Percentiles rank a stretch among this genome's conserved stretches.
These are phyloP conservation scores for Harringtonia aguacate DNA, from an alignment of 2,329 filamentous ascomycete species.

Conservation along the genomic window DNA sequence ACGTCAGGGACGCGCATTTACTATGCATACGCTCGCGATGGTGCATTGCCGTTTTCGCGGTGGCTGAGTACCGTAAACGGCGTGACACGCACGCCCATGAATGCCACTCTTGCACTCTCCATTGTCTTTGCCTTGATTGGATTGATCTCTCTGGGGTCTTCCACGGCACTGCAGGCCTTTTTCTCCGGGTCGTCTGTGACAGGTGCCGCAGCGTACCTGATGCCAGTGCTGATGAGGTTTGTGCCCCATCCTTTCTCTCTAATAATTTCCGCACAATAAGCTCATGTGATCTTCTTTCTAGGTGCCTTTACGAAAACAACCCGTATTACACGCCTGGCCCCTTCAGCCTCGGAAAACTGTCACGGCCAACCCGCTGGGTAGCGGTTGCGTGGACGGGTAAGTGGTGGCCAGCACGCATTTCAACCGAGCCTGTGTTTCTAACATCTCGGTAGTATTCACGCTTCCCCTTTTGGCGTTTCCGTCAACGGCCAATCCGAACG, in stretches of 20 bases:
- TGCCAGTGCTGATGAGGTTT: conserved; percentile 4
- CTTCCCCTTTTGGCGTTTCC: conserved; percentile 5
- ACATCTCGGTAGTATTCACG: background rate
- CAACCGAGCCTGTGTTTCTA: no score
- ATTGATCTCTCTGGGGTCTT: conserved; percentile 1
- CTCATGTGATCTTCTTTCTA: background rate
- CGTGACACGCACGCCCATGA: conserved; percentile 1
- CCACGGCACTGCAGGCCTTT: conserved; percentile 3
- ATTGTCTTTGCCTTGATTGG: conserved; percentile 4
- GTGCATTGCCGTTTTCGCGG: conserved; percentile 1
- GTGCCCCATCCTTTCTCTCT: background rate
- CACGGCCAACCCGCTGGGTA: conserved; percentile 1
- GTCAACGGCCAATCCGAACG: background rate
- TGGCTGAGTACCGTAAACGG: conserved; percentile 2
- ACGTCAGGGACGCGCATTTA: conserved; percentile 4
- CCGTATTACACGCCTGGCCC: conserved; percentile 2
- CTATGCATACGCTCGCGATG: conserved; percentile 5
- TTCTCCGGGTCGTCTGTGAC: conserved; percentile 5
- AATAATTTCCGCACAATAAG: background rate
- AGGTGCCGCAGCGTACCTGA: conserved; percentile 1
- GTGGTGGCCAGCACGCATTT: no score
- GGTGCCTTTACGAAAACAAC: conserved; percentile 5
- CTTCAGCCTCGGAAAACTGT: background rate
- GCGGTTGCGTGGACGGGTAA: background rate
- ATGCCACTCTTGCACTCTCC: background rate